Base-by-base conservation (phyloP, 2,329 filamentous ascomycete species). In the Sporothrix variecibatus region DNA sequence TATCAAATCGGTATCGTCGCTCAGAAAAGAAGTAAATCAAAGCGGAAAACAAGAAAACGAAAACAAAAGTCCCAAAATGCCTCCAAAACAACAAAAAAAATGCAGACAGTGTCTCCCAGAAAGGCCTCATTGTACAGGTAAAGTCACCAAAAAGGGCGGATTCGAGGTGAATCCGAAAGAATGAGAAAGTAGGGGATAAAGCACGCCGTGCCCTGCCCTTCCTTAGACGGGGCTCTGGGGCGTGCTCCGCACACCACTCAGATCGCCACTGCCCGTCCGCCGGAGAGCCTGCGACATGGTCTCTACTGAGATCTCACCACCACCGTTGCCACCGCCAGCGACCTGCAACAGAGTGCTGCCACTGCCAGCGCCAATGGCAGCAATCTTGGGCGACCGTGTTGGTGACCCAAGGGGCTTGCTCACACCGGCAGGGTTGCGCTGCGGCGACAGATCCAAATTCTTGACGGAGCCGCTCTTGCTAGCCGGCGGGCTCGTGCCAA, bases 261-360 rank as follows among this genome's bases (percentile, higher is more conserved):
- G 84, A 80, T 98, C 95, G 23, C 92, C 90, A 82, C 94, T 97
- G 62, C 91, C 93, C 17, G 94, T 97, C 81, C 93, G 92, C 80
- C 93, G 87, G 79, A 98, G 85, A 20, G 94, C 95, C 83, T 98
- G 94, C 71, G 92, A 88, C 95, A 98, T 97, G 3, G 95, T 98
- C 85, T 98, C 94, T 77, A 98, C 93, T 75, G 93, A 94, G 75
- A 98, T 85, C 76, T 97, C 95, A 34, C 90, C 89, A 64, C 86
- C 87, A 56, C 62, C 62, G n/a, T 3, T 17, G n/a, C 23, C 38
- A 6, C 62, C 38, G 3, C 62, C 62, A 17, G 60, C 60, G 9
- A 65, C 60, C 11, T 65, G 60, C n/a, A 65, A 17, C 34, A 65
- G 38, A 1, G 60, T 12, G 38, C 28, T 67, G 51, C 60, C 69